Evolutionary conservation across 1,139 yeast genomes (phyloP).

Genomic region (Candida tetrigidarum): DNA sequence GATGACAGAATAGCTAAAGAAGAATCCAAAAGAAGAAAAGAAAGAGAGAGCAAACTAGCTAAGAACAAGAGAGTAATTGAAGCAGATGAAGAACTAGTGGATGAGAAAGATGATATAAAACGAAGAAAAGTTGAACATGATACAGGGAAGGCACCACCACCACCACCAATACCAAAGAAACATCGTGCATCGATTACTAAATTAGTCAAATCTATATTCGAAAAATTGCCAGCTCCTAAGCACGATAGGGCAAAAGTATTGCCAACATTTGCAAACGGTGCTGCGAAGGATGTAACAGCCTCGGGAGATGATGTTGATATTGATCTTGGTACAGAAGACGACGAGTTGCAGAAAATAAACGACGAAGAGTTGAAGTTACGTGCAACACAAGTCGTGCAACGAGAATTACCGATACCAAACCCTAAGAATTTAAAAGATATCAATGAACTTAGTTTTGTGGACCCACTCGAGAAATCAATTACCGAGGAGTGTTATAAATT

Average conservation of each 20-base stretch:
- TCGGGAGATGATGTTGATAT: slow-evolving; percentile 7
- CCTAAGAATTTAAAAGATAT: slow-evolving; percentile 21
- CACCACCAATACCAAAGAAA: slow-evolving; percentile 18
- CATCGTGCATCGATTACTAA: slow-evolving; percentile 18
- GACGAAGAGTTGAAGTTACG: slow-evolving; percentile 28
- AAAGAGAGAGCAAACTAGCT: slow-evolving; percentile 22
- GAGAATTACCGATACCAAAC: slow-evolving; percentile 54
- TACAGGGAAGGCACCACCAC: slow-evolving; percentile 4
- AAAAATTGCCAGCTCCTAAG: slow-evolving; percentile 34
- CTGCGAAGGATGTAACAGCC: slow-evolving; percentile 18
- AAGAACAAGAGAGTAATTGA: slow-evolving; percentile 21
- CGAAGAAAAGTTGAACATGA: slow-evolving; percentile 18
- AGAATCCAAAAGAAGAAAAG: slow-evolving; percentile 29
- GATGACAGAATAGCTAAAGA: slow-evolving; percentile 38
- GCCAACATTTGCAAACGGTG: slow-evolving; percentile 29
- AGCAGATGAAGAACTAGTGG: slow-evolving; percentile 40
- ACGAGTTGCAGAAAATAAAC: slow-evolving; percentile 24
- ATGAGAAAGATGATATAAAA: slow-evolving; percentile 16
- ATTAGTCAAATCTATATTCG: slow-evolving; percentile 23
- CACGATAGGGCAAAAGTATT: slow-evolving; percentile 26
- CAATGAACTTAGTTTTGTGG: slow-evolving; percentile 9
- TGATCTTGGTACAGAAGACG: too few relatives aligned
- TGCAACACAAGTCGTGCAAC: slow-evolving; percentile 54
- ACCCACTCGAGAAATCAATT: slow-evolving; percentile 28
- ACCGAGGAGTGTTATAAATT: slow-evolving; percentile 40